Evolutionary conservation across 2,329 filamentous ascomycete species (phyloP), one percentile per base, ranked within the genome.

Genomic region (Salinomyces thailandicus): DNA sequence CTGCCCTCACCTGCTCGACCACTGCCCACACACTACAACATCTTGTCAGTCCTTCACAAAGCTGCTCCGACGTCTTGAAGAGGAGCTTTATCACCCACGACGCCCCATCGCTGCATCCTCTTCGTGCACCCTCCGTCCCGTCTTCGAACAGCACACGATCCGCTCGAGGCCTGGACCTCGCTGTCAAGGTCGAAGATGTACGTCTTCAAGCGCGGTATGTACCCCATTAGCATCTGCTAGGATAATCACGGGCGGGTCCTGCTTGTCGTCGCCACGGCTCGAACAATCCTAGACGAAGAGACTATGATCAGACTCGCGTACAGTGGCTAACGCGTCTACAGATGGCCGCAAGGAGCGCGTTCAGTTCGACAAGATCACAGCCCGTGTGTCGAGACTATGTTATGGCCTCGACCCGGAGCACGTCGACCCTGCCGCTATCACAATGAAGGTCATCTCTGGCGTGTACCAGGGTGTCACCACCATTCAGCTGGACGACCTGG

Each of bases 301-400:
- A n/a, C n/a, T n/a, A n/a, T n/a, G n/a, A 26, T n/a, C 9, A 8
- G 22, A 26, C 22, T n/a, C 22, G 22, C 22, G 22, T 26, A 26
- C n/a, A 26, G 14, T 16, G 14, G 27, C 27, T 30, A 30, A 30
- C 27, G 27, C 14, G 27, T 30, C 11, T 30, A 7, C 17, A 96
- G 91, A 98, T 75, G 89, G 89, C 68, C 91, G 91, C 73, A 94
- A 96, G 72, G 91, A 98, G 75, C 91, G 91, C 65, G 91, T 98
- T 49, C 91, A 98, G 65, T 98, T 98, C 71, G 91, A 98, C 75
- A 98, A 98, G 72, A 98, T 98, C 76, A 96, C 91, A 58, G 91
- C 91, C 55, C 86, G 91, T 66, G 91, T 98, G 51, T 96, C 91
- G 31, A 79, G 91, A 57, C 73, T 98, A 59, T 98, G 91, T 75